phyloP scores from a whole-genome alignment of 1,284 basidiomycete species.

The Boletus calvinii region DNA sequence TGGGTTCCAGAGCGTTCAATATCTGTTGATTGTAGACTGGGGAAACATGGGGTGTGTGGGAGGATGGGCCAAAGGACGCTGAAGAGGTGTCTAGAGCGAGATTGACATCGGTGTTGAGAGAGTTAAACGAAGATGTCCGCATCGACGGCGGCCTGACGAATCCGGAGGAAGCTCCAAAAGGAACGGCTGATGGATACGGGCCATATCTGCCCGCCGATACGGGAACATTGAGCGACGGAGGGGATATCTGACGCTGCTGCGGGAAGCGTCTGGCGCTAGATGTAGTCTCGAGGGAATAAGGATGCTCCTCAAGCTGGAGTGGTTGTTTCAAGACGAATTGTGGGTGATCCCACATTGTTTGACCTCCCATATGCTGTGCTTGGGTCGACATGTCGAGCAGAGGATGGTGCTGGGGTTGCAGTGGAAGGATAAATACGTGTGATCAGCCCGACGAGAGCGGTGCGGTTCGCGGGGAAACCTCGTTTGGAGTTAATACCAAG shows the following conservation, averaged over 20 bases:
- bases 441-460: conserved; percentile 1
- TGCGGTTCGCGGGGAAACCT: conserved; percentile 1
- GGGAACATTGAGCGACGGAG: conserved; percentile 5
- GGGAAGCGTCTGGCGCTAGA: conserved; percentile 10
- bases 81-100: conserved; percentile 19
- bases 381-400: conserved; percentile 24
- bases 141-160: conserved; percentile 16
- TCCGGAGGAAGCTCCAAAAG: conserved; percentile 10
- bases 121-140: conserved; percentile 11
- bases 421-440: background rate
- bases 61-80: conserved; percentile 17
- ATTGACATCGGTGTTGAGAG: conserved; percentile 7
- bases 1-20: conserved; percentile 9
- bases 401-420: background rate
- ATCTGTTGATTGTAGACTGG: conserved; percentile 19
- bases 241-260: conserved; percentile 17
- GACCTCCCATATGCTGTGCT: conserved; percentile 16
- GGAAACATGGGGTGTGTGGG: conserved; percentile 17
- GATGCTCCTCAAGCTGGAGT: conserved; percentile 43
- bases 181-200: conserved; percentile 15
- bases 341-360: conserved; percentile 23
- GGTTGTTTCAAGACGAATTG: conserved; percentile 24
- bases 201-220: conserved; percentile 6
- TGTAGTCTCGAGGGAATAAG: conserved; percentile 22
- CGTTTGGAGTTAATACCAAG: background rate